phyloP scores from a whole-genome alignment of 192 early-diverging fungal genomes.

The Endogone sp. region DNA sequence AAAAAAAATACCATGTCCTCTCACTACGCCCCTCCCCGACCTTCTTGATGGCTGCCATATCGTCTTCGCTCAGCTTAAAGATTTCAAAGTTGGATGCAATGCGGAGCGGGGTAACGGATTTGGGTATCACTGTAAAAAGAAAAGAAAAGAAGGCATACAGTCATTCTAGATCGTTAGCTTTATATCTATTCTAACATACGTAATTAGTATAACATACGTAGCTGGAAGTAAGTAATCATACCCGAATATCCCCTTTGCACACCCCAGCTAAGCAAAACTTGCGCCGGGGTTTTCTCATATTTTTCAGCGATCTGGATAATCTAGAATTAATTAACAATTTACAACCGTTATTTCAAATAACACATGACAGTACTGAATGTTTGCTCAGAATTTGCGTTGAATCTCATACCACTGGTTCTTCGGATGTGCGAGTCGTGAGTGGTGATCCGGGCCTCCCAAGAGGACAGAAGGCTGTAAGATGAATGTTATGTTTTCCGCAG shows the following conservation, averaged over 20 bases:
- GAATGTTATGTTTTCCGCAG: conserved; percentile 54
- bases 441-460: conserved; percentile 41
- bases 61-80: not conserved
- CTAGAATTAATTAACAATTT: no score
- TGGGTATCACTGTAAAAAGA: not conserved
- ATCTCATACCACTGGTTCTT: not conserved
- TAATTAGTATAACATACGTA: not conserved
- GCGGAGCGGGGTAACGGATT: not conserved
- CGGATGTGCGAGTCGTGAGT: not conserved
- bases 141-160: not conserved
- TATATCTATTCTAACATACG: no score
- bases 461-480: conserved; percentile 69
- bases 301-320: conserved; percentile 37
- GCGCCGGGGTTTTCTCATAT: conserved; percentile 43
- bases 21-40: not conserved
- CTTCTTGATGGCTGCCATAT: not conserved
- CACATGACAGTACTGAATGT: no score
- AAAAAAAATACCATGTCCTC: not conserved
- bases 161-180: not conserved
- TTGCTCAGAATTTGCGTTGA: no score
- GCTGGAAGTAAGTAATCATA: not conserved
- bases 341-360: no score
- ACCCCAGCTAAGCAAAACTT: conserved; percentile 55
- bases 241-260: conserved; percentile 35
- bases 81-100: not conserved